Evolutionary conservation across 768 basidiomycete genomes (phyloP), one percentile per base, ranked within the genome.

Genomic region (Lentinula guzmanii): DNA sequence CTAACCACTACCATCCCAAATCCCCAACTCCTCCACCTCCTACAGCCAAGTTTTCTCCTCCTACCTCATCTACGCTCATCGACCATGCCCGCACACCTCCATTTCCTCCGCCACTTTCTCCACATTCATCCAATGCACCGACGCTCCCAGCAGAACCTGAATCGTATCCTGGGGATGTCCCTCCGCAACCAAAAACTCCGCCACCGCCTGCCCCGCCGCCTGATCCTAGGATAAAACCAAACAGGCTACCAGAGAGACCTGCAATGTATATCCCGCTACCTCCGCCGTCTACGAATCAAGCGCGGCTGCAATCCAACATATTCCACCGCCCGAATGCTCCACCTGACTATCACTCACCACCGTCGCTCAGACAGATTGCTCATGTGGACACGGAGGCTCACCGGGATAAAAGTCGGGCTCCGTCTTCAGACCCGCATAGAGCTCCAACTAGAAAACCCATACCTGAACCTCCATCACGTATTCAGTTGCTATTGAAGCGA

Each of bases 261-360:
- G 64, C 67, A 21, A 52, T 56, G 67, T 33, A 61, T 66, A 65
- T 58, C 15, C 55, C 64, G 6, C 64, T 67, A 43, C 65, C 67
- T 15, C 66, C 66, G 3, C 63, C 65, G 8, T 63, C 65, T 4
- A 66, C 63, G 13, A 34, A 46, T 5, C 50, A 59, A 31, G 18
- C 50, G 41, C 48, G 37, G 28, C 61, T 42, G 7, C 43, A 60
- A n/a, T 54, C 64, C 8, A 64, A 66, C 6, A 56, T 63, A 3
- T 10, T 42, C 15, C 58, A 34, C 11, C 45, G 34, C 21, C 81
- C 82, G 5, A 72, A 73, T 1, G 80, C 82, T 0, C 85, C 83
- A 1, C 71, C 72, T 11, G 78, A 73, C 64, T 64, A 68, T 3
- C 81, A 76, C 64, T 84, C 83, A 9, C 83, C 82, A 1, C 71